Evolutionary conservation across 169 alveolate species (phyloP).

Genomic region (Plasmodium billcollinsi): DNA sequence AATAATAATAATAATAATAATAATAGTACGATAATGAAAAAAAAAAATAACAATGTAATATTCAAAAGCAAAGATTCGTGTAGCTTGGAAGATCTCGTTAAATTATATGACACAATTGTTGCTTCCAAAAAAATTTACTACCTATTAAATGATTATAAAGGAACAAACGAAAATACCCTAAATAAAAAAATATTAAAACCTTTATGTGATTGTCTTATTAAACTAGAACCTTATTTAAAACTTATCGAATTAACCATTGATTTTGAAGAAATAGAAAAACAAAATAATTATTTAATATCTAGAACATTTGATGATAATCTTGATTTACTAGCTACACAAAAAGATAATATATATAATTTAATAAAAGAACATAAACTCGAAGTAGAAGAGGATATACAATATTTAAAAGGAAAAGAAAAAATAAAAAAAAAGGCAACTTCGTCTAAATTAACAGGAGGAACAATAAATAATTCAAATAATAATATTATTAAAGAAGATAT

Average conservation of each 20-base stretch:
- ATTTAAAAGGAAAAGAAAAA: constrained; percentile 81
- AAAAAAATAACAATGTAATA: constrained; percentile 4
- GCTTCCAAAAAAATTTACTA: constrained; percentile 61
- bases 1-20: constrained; percentile 14
- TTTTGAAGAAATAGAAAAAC: constrained; percentile 90
- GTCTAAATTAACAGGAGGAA: constrained; percentile 74
- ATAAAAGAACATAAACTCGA: constrained; percentile 83
- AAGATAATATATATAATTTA: constrained; percentile 54
- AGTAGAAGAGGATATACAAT: constrained; percentile 88
- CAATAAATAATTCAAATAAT: constrained; percentile 59
- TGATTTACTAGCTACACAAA: constrained; percentile 48
- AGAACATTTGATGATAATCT: constrained; percentile 89
- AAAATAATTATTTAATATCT: constrained; percentile 89
- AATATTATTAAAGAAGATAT: constrained; percentile 79
- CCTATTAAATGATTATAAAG: constrained; percentile 79
- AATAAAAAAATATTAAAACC: constrained; percentile 82
- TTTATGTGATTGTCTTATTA: constrained; percentile 83
- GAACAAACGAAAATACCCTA: constrained; percentile 78
- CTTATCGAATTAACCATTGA: constrained; percentile 95
- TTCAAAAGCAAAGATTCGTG: constrained; percentile 9
- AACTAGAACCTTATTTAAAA: constrained; percentile 88
- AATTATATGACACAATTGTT: constrained; percentile 77
- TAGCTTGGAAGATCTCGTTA: constrained; percentile 79
- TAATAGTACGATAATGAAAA: constrained; percentile 7
- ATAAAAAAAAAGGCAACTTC: constrained; percentile 47